phyloP scores from a whole-genome alignment of 2,329 filamentous ascomycete genomes.

The Fusarium subglutinans region DNA sequence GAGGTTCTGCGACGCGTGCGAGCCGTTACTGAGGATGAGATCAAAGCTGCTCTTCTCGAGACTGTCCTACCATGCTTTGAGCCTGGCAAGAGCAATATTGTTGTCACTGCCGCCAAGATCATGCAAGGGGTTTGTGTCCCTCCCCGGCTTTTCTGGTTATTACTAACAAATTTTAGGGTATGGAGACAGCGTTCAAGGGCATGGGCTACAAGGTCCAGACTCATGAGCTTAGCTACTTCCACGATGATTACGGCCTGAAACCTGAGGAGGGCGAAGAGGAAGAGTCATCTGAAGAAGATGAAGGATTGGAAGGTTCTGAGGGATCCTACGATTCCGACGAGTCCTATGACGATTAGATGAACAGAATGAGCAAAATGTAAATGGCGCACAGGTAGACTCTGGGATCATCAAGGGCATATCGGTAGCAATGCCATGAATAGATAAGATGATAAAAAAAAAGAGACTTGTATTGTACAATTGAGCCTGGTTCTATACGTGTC shows the following conservation, averaged over 20 bases:
- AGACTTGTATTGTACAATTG: conserved; percentile 35
- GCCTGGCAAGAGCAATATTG: conserved; percentile 81
- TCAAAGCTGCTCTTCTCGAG: conserved; percentile 77
- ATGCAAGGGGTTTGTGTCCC: conserved; percentile 78
- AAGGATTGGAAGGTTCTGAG: conserved; percentile 46
- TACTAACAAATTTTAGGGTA: conserved; percentile 61
- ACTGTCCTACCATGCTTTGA: conserved; percentile 83
- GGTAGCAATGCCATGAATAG: conserved; percentile 35
- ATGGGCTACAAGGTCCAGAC: conserved; percentile 83
- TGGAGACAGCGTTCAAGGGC: conserved; percentile 77
- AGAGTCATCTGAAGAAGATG: conserved; percentile 59
- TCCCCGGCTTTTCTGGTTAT: not conserved
- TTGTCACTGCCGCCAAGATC: conserved; percentile 86
- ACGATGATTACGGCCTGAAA: conserved; percentile 88
- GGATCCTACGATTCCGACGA: conserved; percentile 45
- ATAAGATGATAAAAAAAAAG: conserved; percentile 20
- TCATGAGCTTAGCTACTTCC: conserved; percentile 79
- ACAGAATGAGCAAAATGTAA: not conserved
- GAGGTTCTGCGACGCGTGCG: conserved; percentile 81
- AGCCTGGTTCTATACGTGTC: conserved; percentile 23
- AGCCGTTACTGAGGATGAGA: conserved; percentile 78
- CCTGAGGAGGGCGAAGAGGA: conserved; percentile 68
- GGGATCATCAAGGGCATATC: conserved; percentile 16
- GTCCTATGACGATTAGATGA: conserved; percentile 38
- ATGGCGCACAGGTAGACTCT: conserved; percentile 24